A percentile compares a stretch with the other conserved stretches of the same genome.
phyloP scores from a whole-genome alignment of 83 land plant genomes.

The Picea mariana region DNA sequence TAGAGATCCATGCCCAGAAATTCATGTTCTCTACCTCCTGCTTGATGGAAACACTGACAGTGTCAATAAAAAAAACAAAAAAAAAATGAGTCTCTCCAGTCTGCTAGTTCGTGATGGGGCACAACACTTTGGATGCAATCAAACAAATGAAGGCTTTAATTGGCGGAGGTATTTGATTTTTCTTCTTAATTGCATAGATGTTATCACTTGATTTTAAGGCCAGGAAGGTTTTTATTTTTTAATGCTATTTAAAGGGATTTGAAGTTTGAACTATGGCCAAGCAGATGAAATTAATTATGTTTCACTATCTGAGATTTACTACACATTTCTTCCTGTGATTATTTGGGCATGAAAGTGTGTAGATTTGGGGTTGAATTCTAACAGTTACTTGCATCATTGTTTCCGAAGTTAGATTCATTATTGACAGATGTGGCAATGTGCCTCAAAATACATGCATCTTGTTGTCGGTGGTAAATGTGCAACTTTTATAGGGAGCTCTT shows the following conservation, averaged over 20 bases:
- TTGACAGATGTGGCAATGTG: not conserved
- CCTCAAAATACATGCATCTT: not conserved
- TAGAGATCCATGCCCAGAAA: not conserved
- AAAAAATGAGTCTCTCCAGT: not conserved
- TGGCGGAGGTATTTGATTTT: not conserved
- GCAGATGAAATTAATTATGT: not conserved
- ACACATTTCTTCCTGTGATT: not conserved
- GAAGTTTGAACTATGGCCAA: not conserved
- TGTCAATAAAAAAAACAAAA: not conserved
- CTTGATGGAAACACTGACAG: not conserved
- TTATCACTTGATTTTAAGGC: not conserved
- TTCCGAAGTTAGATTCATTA: not conserved
- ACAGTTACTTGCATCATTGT: not conserved
- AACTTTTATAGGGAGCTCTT: not conserved
- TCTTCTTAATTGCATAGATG: too few species aligned
- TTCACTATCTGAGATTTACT: not conserved
- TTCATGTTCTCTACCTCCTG: not conserved
- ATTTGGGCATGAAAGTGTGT: not conserved
- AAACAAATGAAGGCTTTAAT: slow-evolving; percentile 5
- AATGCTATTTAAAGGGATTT: not conserved
- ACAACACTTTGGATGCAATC: not conserved
- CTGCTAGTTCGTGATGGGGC: slow-evolving; percentile 10
- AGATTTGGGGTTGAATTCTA: not conserved
- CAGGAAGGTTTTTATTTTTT: not conserved
- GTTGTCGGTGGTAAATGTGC: not conserved